phyloP scores from a whole-genome alignment of 1,284 basidiomycete species.

The Mycosarcoma maydis region DNA sequence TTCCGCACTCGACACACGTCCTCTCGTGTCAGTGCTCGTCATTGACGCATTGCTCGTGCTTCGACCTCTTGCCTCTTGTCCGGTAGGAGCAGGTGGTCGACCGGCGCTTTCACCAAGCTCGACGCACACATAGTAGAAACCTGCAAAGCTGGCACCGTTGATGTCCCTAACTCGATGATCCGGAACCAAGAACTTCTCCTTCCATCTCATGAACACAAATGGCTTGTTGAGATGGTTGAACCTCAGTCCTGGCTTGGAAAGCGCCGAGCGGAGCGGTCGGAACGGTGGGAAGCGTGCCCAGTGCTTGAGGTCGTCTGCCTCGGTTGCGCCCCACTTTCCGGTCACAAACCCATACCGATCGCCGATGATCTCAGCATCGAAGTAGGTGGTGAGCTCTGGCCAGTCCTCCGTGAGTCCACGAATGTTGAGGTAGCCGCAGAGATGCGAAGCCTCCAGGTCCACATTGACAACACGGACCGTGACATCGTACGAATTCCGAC shows the following conservation, averaged over 20 bases:
- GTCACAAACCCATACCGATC: conserved; percentile 57
- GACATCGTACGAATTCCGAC: conserved; percentile 61
- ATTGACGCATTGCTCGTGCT: conserved; percentile 27
- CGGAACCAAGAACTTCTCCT: conserved; percentile 92
- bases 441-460: conserved; percentile 56
- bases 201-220: conserved; percentile 89
- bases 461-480: conserved; percentile 62
- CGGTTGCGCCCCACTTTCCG: conserved; percentile 62
- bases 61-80: conserved; percentile 7
- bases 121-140: conserved; percentile 83
- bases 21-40: conserved; percentile 4
- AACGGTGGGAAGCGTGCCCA: conserved; percentile 62
- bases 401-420: conserved; percentile 65
- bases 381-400: conserved; percentile 66
- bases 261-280: conserved; percentile 33
- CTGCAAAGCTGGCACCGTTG: conserved; percentile 89
- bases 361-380: conserved; percentile 65
- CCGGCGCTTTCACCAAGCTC: conserved; percentile 70
- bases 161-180: conserved; percentile 93
- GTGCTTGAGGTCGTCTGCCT: conserved; percentile 62
- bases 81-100: background rate
- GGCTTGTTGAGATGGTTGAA: conserved; percentile 59
- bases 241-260: conserved; percentile 40
- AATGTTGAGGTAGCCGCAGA: conserved; percentile 66
- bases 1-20: background rate